Base-by-base conservation (phyloP, 2,329 filamentous ascomycete species). In the Pezicula neosporulosa region DNA sequence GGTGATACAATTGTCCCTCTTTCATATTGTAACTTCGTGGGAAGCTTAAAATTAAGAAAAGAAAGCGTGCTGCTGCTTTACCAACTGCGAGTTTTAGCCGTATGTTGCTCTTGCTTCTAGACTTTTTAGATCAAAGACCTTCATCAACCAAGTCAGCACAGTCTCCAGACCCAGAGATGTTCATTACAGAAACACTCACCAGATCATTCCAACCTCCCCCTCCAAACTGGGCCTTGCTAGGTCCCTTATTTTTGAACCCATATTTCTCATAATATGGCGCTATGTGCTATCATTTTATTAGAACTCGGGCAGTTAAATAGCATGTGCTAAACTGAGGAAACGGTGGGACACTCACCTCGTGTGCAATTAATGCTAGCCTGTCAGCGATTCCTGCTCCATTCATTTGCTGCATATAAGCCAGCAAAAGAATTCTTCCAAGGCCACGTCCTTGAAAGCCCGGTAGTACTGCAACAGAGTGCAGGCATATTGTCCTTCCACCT, bases 121-220 rank as follows among this genome's bases (percentile, higher is more conserved):
- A 15, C 55, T 30, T 44, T 66, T 65, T 51, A 66, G 49, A 24
- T 64, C 60, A 38, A 60, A 63, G 19, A 61, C 55, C 63, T 64
- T 15, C 8, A 19, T 30, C 7, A 35, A 35, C 37, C 41, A 28
- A 30, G 53, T 33, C 51, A 33, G 9, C 8, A 16, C 6, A 30
- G 8, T 30, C 4, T 33, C n/a, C 10, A 15, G 9, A 13, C n/a
- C 19, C 15, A 42, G 6, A 7, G 16, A 13, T 12, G 12, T 33
- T 33, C 12, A 13, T 33, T 33, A 9, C 16, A 6, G 24, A 24
- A 13, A 8, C 44, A 53, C 76, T 68, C 67, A 91, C 87, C 89
- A 96, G 84, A 66, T 94, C 85, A 60, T 82, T 77, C 90, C 91
- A 96, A 16, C 83, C 85, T 30, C 90, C 89, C 36, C 90, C 90